Evolutionary conservation across 1,139 yeast genomes (phyloP).

Genomic region (Casaregolazyma suthepensis): DNA sequence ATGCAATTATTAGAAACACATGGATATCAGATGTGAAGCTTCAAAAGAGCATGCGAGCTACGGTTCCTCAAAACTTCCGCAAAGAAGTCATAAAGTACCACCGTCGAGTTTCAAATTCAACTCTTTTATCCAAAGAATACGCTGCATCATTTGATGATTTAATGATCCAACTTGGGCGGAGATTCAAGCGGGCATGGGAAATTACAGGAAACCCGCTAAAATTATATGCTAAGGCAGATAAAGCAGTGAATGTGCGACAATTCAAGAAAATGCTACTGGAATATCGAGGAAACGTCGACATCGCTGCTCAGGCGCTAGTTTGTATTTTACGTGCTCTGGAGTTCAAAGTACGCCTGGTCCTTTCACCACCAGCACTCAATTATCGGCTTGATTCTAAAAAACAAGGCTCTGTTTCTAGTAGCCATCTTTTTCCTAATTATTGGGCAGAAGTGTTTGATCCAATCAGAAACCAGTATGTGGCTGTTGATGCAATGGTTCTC

Average conservation of each 20-base stretch:
- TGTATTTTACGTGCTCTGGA: constrained; percentile 57
- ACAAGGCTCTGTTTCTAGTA: neutral
- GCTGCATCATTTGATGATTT: constrained; percentile 1
- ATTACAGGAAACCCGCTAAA: constrained; percentile 1
- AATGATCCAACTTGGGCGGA: constrained; percentile 1
- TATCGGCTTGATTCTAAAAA: constrained; percentile 7
- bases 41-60: neutral
- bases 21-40: constrained; percentile 1
- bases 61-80: constrained; percentile 1
- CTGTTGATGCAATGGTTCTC: constrained; percentile 63
- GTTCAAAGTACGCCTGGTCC: constrained; percentile 57
- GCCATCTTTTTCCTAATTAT: constrained; percentile 49
- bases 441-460: constrained; percentile 84
- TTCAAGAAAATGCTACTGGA: constrained; percentile 6
- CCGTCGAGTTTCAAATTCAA: constrained; percentile 4
- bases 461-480: constrained; percentile 55
- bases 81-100: constrained; percentile 8
- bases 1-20: constrained; percentile 1
- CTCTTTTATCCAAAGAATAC: neutral
- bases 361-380: constrained; percentile 53
- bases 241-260: neutral
- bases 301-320: constrained; percentile 71
- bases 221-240: neutral
- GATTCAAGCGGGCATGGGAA: neutral
- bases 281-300: constrained; percentile 55